Conservation (phyloP, 1,284 basidiomycete genomes). For the Cronartium ribicola region DNA sequence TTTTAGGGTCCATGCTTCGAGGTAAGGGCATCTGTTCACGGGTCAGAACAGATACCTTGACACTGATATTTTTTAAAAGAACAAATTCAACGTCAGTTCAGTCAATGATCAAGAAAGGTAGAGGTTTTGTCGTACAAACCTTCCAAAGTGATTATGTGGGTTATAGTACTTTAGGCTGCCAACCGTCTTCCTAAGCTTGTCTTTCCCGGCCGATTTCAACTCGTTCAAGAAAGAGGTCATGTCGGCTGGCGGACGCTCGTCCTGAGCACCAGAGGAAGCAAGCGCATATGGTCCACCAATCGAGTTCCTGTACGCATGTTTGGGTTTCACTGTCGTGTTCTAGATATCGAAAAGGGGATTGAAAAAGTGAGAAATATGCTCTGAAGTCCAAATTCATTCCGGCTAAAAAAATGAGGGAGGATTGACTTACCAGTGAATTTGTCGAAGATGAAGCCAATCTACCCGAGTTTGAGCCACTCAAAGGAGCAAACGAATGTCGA, state of each 20-base stretch:
- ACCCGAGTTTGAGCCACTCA: constrained; percentile 11
- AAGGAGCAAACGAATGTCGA: not conserved
- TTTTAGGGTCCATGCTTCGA: constrained; percentile 26
- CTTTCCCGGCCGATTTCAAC: constrained; percentile 28
- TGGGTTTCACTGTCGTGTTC: constrained; percentile 4
- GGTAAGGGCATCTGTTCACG: not conserved
- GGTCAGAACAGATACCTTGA: constrained; percentile 4
- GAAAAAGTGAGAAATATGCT: not conserved
- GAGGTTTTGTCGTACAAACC: constrained; percentile 1
- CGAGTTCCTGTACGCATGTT: constrained; percentile 25
- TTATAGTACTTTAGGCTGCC: constrained; percentile 33
- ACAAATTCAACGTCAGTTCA: not conserved
- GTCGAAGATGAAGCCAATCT: not conserved
- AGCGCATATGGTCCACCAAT: constrained; percentile 10
- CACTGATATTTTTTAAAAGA: not conserved
- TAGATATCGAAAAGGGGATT: not conserved
- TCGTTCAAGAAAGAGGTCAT: constrained; percentile 35
- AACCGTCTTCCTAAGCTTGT: constrained; percentile 30
- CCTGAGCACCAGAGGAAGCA: not conserved
- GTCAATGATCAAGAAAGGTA: not conserved
- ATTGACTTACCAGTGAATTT: constrained; percentile 9
- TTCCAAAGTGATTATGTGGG: constrained; percentile 18
- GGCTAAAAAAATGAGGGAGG: not conserved
- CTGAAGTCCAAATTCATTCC: too few relatives aligned
- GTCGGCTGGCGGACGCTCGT: constrained; percentile 7